Evolutionary conservation across 2,329 filamentous ascomycete species (phyloP).

Genomic region (Cladosporium sp.): DNA sequence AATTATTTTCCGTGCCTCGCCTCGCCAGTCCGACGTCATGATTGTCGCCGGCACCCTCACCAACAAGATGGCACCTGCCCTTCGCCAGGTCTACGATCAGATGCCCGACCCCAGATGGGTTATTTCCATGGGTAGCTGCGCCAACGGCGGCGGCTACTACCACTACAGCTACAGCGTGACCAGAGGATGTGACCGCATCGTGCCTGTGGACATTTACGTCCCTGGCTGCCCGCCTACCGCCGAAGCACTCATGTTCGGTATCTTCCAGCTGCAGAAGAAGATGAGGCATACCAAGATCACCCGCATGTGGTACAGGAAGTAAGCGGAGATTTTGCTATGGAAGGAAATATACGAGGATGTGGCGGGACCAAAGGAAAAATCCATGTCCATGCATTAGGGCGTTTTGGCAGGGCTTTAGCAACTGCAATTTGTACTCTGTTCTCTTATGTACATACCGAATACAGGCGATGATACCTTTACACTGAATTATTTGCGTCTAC

Average conservation of each 20-base stretch:
- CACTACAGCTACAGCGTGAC: slow-evolving; percentile 78
- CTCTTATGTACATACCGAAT: slow-evolving; percentile 13
- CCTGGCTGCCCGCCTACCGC: slow-evolving; percentile 62
- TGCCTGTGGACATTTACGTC: slow-evolving; percentile 77
- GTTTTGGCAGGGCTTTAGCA: slow-evolving; percentile 12
- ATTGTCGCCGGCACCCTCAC: slow-evolving; percentile 89
- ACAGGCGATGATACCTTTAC: slow-evolving; percentile 7
- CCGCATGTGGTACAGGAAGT: slow-evolving; percentile 54
- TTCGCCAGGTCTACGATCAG: slow-evolving; percentile 90
- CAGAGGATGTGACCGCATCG: slow-evolving; percentile 70
- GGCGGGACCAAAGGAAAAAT: neutral
- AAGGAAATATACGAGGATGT: neutral
- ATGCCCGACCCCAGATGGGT: slow-evolving; percentile 92
- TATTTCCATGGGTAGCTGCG: slow-evolving; percentile 78
- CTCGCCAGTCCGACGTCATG: slow-evolving; percentile 87
- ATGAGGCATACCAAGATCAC: slow-evolving; percentile 58
- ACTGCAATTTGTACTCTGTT: slow-evolving; percentile 11
- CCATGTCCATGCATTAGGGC: slow-evolving; percentile 13
- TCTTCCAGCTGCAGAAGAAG: slow-evolving; percentile 75
- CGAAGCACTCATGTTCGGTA: slow-evolving; percentile 54
- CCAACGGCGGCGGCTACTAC: slow-evolving; percentile 81
- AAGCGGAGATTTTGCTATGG: neutral
- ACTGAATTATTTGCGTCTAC: neutral
- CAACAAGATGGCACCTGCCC: slow-evolving; percentile 92
- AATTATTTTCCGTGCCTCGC: slow-evolving; percentile 86